Conservation (phyloP, 805 yeast species). For the Pichia occidentalis region DNA sequence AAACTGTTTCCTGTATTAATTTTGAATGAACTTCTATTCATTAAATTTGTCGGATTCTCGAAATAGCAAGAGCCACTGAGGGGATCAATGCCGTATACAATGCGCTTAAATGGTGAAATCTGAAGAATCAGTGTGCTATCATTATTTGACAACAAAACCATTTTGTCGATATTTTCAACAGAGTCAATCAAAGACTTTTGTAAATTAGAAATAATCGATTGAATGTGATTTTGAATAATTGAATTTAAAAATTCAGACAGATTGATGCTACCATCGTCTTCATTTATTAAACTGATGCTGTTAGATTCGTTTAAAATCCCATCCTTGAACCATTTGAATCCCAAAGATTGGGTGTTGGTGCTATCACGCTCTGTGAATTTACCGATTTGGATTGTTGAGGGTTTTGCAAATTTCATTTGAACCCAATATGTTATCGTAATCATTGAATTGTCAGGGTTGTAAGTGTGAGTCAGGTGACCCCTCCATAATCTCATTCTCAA, state of each 20-base stretch:
- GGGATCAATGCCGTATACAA: constrained; percentile 28
- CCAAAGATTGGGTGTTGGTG: constrained; percentile 24
- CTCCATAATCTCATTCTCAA: constrained; percentile 52
- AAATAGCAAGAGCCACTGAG: constrained; percentile 39
- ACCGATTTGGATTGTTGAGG: constrained; percentile 56
- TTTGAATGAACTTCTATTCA: constrained; percentile 28
- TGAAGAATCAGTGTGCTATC: constrained; percentile 24
- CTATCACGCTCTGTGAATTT: constrained; percentile 38
- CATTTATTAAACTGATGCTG: constrained; percentile 28
- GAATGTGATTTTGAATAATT: constrained; percentile 37
- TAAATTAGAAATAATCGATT: constrained; percentile 30
- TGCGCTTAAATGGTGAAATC: constrained; percentile 26
- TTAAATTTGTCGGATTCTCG: constrained; percentile 38
- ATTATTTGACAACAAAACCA: constrained; percentile 21
- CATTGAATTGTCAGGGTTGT: constrained; percentile 46
- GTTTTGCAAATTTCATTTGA: constrained; percentile 37
- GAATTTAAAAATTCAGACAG: constrained; percentile 34
- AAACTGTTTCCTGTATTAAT: constrained; percentile 25
- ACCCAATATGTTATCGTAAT: constrained; percentile 64
- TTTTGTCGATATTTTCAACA: constrained; percentile 26
- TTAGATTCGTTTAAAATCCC: constrained; percentile 29
- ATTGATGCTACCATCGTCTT: constrained; percentile 29
- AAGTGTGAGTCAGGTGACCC: constrained; percentile 51
- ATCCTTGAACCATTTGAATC: constrained; percentile 58
- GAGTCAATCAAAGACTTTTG: constrained; percentile 26